phyloP scores from a whole-genome alignment of 2,329 filamentous ascomycete genomes.

The Akanthomyces muscarius region DNA sequence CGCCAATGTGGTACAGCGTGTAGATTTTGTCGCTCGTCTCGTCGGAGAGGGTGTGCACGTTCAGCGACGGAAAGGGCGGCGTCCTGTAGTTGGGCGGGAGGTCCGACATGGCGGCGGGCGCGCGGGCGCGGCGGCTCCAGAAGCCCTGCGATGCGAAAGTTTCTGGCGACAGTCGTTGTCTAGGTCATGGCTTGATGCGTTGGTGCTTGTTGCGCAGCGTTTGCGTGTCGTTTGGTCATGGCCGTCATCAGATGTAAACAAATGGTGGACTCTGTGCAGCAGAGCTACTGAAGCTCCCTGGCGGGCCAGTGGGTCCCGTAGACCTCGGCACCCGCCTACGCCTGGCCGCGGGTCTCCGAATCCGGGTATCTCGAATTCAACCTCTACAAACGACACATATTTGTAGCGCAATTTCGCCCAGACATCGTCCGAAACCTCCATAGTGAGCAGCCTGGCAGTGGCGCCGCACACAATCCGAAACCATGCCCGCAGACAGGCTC shows the following conservation, averaged over 20 bases:
- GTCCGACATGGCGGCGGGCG: constrained; percentile 23
- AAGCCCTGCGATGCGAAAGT: neutral
- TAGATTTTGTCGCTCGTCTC: constrained; percentile 39
- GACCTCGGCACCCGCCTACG: constrained; percentile 8
- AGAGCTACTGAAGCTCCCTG: constrained; percentile 12
- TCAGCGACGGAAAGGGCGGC: constrained; percentile 76
- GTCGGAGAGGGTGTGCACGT: constrained; percentile 59
- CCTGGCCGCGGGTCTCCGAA: neutral
- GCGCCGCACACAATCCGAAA: constrained; percentile 18
- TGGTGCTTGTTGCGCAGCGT: neutral
- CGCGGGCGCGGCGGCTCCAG: neutral
- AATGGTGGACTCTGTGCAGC: neutral
- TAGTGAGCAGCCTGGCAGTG: neutral
- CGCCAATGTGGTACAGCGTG: constrained; percentile 67
- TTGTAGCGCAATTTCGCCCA: neutral
- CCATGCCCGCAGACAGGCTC: constrained; percentile 64
- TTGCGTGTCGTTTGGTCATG: neutral
- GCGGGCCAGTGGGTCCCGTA: neutral
- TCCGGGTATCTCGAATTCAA: constrained; percentile 1
- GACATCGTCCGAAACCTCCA: neutral
- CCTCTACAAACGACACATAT: neutral
- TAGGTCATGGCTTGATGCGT: neutral
- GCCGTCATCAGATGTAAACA: neutral
- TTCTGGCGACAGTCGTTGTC: neutral
- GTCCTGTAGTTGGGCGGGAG: constrained; percentile 55